phyloP scores from a whole-genome alignment of 176 grass and related monocot genomes.

The Rhynchospora breviuscula region DNA sequence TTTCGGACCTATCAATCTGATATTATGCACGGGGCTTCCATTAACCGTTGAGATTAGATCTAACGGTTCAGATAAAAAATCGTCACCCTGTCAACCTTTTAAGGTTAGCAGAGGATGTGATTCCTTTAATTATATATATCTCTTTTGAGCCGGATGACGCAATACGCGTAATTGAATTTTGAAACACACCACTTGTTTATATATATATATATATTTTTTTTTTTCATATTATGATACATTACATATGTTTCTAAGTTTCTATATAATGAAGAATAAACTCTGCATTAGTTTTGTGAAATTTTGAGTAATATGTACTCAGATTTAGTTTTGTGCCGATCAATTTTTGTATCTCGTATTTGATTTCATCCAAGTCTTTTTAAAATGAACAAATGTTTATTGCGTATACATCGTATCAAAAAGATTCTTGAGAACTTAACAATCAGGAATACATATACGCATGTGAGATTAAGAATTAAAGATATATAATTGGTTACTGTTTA shows the following conservation, averaged over 20 bases:
- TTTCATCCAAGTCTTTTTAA: neutral
- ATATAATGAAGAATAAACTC: neutral
- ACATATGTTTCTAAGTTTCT: neutral
- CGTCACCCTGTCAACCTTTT: too few relatives aligned
- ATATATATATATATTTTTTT: too few relatives aligned
- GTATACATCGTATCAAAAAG: neutral
- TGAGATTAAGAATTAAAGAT: neutral
- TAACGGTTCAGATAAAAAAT: too few relatives aligned
- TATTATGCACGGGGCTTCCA: too few relatives aligned
- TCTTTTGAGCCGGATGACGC: too few relatives aligned
- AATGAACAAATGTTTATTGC: neutral
- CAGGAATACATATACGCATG: neutral
- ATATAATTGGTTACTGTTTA: neutral
- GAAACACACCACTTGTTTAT: too few relatives aligned
- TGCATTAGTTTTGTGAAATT: neutral
- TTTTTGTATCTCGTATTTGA: neutral
- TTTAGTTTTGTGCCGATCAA: neutral
- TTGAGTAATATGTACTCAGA: neutral
- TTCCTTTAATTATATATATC: too few relatives aligned
- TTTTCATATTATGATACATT: too few relatives aligned
- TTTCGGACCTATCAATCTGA: too few relatives aligned
- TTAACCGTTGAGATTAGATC: too few relatives aligned
- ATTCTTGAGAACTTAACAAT: neutral
- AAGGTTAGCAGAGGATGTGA: too few relatives aligned
- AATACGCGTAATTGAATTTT: too few relatives aligned